A percentile compares a stretch with the other conserved stretches of the same genome.
These are phyloP conservation scores for Phytophthora pseudosyringae DNA, from an alignment of 352 stramenopile genomes.

Conservation along the genomic window DNA sequence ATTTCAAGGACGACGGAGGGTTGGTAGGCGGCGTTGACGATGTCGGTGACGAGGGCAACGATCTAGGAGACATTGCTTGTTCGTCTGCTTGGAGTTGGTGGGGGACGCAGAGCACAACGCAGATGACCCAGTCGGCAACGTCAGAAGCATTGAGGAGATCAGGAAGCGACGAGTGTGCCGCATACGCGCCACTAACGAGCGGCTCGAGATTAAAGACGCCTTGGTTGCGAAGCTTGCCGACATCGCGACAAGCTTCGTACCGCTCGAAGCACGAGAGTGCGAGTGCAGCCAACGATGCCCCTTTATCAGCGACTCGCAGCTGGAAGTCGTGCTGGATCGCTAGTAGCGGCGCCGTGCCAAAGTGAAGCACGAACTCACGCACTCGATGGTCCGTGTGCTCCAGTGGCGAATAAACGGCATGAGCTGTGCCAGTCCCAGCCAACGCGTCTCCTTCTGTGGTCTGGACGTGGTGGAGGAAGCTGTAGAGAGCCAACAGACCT, in stretches of 20 bases:
- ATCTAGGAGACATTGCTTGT: constrained; percentile 11
- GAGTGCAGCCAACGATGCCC: constrained; percentile 40
- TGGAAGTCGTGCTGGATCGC: constrained; percentile 69
- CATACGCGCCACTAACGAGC: constrained; percentile 36
- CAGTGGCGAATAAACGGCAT: constrained; percentile 33
- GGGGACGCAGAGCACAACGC: constrained; percentile 56
- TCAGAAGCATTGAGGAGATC: constrained; percentile 28
- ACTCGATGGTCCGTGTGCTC: constrained; percentile 49
- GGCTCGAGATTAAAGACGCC: constrained; percentile 59
- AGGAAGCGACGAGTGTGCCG: constrained; percentile 31
- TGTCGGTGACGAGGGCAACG: neutral
- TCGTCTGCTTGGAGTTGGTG: constrained; percentile 35
- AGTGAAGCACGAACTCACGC: constrained; percentile 66
- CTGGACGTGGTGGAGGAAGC: constrained; percentile 37
- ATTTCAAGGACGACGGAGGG: constrained; percentile 23
- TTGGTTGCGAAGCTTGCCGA: constrained; percentile 56
- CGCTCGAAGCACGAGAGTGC: constrained; percentile 64
- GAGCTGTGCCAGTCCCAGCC: neutral
- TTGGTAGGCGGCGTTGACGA: neutral
- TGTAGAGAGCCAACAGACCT: constrained; percentile 55
- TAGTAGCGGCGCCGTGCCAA: constrained; percentile 58
- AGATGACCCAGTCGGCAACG: constrained; percentile 62
- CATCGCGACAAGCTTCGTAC: constrained; percentile 53
- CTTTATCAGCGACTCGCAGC: constrained; percentile 37
- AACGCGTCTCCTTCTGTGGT: constrained; percentile 1